phyloP scores from a whole-genome alignment of 257 asterid genomes.

The Gardenia jasminoides region DNA sequence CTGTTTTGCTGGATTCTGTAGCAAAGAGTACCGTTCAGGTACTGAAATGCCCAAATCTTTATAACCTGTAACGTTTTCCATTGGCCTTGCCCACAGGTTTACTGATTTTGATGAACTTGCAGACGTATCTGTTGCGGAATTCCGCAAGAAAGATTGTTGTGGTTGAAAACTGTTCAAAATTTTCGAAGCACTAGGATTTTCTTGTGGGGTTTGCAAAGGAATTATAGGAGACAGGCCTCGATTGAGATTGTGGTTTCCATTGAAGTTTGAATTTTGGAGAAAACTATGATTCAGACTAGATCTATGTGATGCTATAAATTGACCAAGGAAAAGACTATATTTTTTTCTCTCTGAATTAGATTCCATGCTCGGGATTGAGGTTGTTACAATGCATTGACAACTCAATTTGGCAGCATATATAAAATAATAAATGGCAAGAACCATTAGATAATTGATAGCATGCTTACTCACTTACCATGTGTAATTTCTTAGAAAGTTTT shows the following conservation, averaged over 20 bases:
- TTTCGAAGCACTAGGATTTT: not conserved
- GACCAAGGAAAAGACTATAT: not conserved
- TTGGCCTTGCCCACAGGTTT: not conserved
- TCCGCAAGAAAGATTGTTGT: not conserved
- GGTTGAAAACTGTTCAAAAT: not conserved
- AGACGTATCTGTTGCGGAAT: not conserved
- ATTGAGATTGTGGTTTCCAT: not conserved
- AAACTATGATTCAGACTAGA: not conserved
- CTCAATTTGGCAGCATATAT: not conserved
- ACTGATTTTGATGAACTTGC: not conserved
- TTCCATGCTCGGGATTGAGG: not conserved
- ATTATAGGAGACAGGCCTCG: not conserved
- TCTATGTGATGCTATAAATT: not conserved
- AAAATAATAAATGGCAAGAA: not conserved
- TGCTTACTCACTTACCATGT: not conserved
- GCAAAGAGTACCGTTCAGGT: not conserved
- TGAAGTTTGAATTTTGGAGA: not conserved
- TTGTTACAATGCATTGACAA: not conserved
- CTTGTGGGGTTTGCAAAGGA: not conserved
- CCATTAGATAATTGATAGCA: not conserved
- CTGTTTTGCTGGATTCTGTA: not conserved
- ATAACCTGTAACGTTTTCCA: not conserved
- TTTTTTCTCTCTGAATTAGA: not conserved
- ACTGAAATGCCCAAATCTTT: not conserved
- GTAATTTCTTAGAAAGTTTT: not conserved